Evolutionary conservation across 176 grass and related monocot species (phyloP).

Genomic region (Avena eriantha): DNA sequence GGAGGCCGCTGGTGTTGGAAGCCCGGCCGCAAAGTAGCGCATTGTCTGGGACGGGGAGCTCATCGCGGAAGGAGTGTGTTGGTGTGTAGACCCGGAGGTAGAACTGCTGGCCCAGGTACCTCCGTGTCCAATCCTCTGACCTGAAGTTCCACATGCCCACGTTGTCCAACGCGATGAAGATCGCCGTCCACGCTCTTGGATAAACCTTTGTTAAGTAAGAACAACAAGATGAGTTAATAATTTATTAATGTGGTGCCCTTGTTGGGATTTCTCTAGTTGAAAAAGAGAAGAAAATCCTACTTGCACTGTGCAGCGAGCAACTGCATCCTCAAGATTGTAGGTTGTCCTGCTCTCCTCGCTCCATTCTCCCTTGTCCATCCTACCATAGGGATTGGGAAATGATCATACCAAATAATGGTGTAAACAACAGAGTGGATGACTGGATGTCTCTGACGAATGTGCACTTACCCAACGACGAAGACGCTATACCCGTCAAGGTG

Average conservation of each 20-base stretch:
- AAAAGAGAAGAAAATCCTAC: slow-evolving; percentile 37
- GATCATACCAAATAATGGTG: neutral
- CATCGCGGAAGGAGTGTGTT: slow-evolving; percentile 64
- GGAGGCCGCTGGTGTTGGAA: neutral
- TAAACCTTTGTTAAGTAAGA: slow-evolving; percentile 55
- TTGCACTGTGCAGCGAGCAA: slow-evolving; percentile 74
- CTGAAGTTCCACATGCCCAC: slow-evolving; percentile 86
- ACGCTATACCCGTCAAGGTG: slow-evolving; percentile 83
- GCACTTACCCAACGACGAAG: slow-evolving; percentile 79
- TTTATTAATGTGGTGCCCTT: neutral
- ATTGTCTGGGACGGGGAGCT: slow-evolving; percentile 71
- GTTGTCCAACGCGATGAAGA: slow-evolving; percentile 75
- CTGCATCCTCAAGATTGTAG: slow-evolving; percentile 89
- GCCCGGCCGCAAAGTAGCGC: slow-evolving; percentile 74
- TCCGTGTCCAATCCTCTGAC: slow-evolving; percentile 69
- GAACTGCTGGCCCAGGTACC: slow-evolving; percentile 83
- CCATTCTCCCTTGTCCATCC: slow-evolving; percentile 80
- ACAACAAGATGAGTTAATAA: neutral
- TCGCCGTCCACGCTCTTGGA: slow-evolving; percentile 66
- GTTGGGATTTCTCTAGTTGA: neutral
- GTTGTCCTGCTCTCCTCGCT: slow-evolving; percentile 56
- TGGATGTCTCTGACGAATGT: neutral
- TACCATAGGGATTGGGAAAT: slow-evolving; percentile 1
- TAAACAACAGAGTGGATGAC: neutral
- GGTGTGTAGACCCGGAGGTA: slow-evolving; percentile 86